phyloP scores from a whole-genome alignment of 495 filamentous ascomycete species.

The Immersiella caudata region DNA sequence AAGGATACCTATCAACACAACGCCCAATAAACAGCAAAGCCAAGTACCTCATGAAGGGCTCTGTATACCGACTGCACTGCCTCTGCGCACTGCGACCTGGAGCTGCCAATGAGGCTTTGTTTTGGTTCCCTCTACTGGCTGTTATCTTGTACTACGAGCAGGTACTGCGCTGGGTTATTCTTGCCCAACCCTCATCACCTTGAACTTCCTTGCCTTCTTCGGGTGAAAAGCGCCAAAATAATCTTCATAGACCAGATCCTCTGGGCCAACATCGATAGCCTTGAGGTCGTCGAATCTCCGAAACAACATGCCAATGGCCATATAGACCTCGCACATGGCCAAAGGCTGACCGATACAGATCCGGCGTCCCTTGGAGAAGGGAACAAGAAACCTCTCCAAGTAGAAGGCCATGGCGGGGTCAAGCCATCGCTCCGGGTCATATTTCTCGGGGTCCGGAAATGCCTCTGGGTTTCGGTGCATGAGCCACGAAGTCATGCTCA shows the following conservation, averaged over 20 bases:
- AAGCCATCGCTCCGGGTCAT: neutral
- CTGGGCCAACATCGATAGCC: neutral
- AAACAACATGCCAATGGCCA: neutral
- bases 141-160: no score
- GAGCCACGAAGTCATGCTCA: neutral
- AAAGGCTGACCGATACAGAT: constrained; percentile 8
- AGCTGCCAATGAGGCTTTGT: no score
- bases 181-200: neutral
- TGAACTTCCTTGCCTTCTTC: constrained; percentile 1
- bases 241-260: constrained; percentile 6
- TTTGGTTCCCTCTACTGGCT: no score
- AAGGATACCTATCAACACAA: no score
- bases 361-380: neutral
- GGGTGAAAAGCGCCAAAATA: constrained; percentile 8
- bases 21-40: no score
- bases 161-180: no score
- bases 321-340: constrained; percentile 10
- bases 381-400: neutral
- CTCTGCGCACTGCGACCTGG: no score
- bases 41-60: no score
- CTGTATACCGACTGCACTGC: no score
- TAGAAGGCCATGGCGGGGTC: neutral
- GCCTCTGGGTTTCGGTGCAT: constrained; percentile 4
- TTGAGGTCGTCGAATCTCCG: neutral
- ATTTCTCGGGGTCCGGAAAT: neutral